Conservation (phyloP, 371 early-diverging fungal species). For the Conidiobolus incongruus region DNA sequence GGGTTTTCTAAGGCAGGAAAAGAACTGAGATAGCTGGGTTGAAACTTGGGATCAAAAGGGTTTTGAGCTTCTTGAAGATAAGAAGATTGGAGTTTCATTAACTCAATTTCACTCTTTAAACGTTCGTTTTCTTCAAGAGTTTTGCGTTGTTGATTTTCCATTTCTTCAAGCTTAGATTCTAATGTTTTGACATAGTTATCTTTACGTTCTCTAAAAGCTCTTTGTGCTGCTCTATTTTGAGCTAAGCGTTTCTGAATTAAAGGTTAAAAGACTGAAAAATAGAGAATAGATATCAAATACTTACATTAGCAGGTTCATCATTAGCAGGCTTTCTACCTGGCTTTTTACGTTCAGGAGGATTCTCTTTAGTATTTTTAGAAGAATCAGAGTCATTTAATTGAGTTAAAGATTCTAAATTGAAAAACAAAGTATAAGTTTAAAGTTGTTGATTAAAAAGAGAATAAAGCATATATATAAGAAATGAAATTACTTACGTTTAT, state of each 20-base stretch:
- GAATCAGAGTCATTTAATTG: too few species aligned
- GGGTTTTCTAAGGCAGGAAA: too few species aligned
- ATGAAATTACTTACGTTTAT: too few species aligned
- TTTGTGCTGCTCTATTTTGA: conserved; percentile 54
- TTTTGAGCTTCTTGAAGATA: too few species aligned
- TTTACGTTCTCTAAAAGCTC: conserved; percentile 54
- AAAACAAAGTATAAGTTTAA: too few species aligned
- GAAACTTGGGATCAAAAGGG: too few species aligned
- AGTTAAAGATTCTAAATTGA: too few species aligned
- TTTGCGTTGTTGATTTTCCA: conserved; percentile 14
- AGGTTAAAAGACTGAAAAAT: conserved; percentile 1
- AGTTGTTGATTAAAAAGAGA: too few species aligned
- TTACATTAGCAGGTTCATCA: conserved; percentile 7
- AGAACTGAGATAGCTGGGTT: too few species aligned
- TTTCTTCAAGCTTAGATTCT: conserved; percentile 19
- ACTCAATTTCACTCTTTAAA: conserved; percentile 2
- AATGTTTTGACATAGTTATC: conserved; percentile 35
- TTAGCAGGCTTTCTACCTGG: conserved; percentile 30
- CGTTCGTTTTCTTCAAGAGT: conserved; percentile 14
- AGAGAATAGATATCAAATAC: neutral
- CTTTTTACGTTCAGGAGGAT: conserved; percentile 11
- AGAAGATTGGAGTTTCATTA: neutral
- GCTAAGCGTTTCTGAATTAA: conserved; percentile 30
- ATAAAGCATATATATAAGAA: too few species aligned
- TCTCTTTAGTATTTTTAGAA: too few species aligned